phyloP scores from a whole-genome alignment of 495 filamentous ascomycete species.

The Talaromyces borbonicus region DNA sequence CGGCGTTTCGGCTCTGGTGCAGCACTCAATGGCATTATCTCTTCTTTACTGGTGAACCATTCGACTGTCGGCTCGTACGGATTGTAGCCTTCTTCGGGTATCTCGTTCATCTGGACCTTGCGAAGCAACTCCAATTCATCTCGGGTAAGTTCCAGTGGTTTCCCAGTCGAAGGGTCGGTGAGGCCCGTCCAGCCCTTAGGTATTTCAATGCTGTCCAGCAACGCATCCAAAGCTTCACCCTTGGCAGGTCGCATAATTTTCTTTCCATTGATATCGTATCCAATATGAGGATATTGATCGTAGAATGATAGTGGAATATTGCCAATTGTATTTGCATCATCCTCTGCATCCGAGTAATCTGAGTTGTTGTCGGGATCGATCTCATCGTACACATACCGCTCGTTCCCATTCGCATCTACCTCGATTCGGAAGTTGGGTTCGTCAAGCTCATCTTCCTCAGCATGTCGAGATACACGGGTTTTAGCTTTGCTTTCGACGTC shows the following conservation, averaged over 20 bases:
- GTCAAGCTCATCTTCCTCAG: conserved; percentile 16
- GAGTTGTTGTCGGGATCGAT: conserved; percentile 95
- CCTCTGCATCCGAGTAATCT: conserved; percentile 79
- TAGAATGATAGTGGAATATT: conserved; percentile 92
- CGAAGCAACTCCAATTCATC: conserved; percentile 84
- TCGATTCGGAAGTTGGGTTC: conserved; percentile 37
- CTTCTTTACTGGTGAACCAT: conserved; percentile 82
- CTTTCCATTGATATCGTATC: conserved; percentile 97
- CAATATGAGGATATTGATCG: conserved; percentile 95
- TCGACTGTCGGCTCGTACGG: conserved; percentile 88
- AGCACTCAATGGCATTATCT: conserved; percentile 88
- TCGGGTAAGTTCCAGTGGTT: conserved; percentile 75
- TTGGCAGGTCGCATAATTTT: conserved; percentile 93
- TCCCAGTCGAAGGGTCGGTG: conserved; percentile 85
- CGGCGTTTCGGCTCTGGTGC: conserved; percentile 93
- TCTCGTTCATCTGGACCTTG: conserved; percentile 84
- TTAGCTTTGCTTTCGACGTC: conserved; percentile 23
- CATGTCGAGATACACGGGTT: background rate
- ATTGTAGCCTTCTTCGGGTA: conserved; percentile 79
- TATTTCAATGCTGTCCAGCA: conserved; percentile 94
- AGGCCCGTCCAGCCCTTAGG: conserved; percentile 97
- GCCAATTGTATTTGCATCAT: conserved; percentile 80
- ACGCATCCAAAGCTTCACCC: conserved; percentile 84
- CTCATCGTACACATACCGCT: conserved; percentile 70
- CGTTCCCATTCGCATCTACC: conserved; percentile 63